These are phyloP conservation scores for Aspergillus ostianus DNA, from an alignment of 495 filamentous ascomycete species.

Conservation along the genomic window DNA sequence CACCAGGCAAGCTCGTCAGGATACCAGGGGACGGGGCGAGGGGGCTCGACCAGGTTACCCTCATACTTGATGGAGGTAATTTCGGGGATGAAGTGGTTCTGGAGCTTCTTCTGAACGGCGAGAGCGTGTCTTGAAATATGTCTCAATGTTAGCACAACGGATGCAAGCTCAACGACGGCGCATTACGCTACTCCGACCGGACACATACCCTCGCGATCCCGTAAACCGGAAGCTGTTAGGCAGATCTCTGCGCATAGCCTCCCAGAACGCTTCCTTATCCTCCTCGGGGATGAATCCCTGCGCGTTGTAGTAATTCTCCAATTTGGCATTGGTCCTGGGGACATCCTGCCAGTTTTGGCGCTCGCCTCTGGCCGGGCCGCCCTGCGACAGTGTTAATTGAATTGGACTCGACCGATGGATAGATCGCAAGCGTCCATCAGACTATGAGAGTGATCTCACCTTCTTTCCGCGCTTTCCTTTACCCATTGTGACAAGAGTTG, in stretches of 20 bases:
- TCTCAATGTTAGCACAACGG: slow-evolving; percentile 14
- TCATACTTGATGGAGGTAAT: slow-evolving; percentile 81
- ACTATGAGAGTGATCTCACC: slow-evolving; percentile 6
- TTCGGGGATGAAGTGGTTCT: slow-evolving; percentile 84
- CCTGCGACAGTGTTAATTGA: slow-evolving; percentile 22
- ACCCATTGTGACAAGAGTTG: neutral
- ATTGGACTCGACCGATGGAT: slow-evolving; percentile 3
- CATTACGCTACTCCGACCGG: slow-evolving; percentile 1
- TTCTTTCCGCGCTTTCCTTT: slow-evolving; percentile 20
- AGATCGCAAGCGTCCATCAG: neutral
- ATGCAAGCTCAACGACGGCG: neutral
- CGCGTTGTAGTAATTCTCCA: slow-evolving; percentile 80
- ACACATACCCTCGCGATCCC: slow-evolving; percentile 75
- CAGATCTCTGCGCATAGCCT: slow-evolving; percentile 71
- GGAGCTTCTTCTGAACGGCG: slow-evolving; percentile 77
- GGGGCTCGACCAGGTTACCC: slow-evolving; percentile 75
- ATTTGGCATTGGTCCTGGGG: slow-evolving; percentile 67
- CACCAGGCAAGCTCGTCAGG: slow-evolving; percentile 91
- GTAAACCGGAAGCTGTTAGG: slow-evolving; percentile 97
- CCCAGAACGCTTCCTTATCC: slow-evolving; percentile 80
- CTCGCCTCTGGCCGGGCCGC: slow-evolving; percentile 33
- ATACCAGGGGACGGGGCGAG: slow-evolving; percentile 80
- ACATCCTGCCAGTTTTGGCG: slow-evolving; percentile 55
- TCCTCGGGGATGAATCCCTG: slow-evolving; percentile 68
- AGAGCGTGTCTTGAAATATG: slow-evolving; percentile 66